Evolutionary conservation across 805 yeast genomes (phyloP).

Genomic region (Maudiozyma turicensis): DNA sequence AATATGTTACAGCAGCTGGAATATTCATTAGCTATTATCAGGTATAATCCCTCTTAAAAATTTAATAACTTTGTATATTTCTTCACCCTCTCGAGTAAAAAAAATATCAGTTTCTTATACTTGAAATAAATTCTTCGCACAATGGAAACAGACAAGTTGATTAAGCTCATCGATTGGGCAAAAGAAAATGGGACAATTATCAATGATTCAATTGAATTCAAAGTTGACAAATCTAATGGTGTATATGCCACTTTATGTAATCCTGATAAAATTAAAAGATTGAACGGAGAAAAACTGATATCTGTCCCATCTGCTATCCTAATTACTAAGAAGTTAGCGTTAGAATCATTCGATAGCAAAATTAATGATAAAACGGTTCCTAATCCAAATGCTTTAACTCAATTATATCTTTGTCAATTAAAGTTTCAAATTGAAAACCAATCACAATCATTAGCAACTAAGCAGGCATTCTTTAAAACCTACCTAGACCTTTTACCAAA

Average conservation of each 20-base stretch:
- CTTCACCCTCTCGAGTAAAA: too few relatives aligned
- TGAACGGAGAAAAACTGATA: constrained; percentile 21
- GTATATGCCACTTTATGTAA: constrained; percentile 17
- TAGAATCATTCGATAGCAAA: constrained; percentile 17
- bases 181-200: constrained; percentile 31
- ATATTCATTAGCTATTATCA: too few relatives aligned
- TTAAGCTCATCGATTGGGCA: constrained; percentile 31
- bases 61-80: too few relatives aligned
- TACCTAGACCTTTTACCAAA: constrained; percentile 43
- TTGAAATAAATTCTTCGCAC: background rate
- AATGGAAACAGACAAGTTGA: constrained; percentile 5
- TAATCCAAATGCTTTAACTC: constrained; percentile 28
- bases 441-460: background rate
- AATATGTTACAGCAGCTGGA: too few relatives aligned
- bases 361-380: constrained; percentile 2
- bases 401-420: constrained; percentile 34
- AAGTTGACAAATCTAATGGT: constrained; percentile 26
- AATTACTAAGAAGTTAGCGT: constrained; percentile 32
- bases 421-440: constrained; percentile 29
- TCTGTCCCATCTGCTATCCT: constrained; percentile 32
- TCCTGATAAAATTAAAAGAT: background rate
- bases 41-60: too few relatives aligned
- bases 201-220: constrained; percentile 29
- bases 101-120: too few relatives aligned
- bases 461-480: constrained; percentile 28